Base-by-base conservation (phyloP, 352 stramenopile species). In the Phytopythium oedochilum region DNA sequence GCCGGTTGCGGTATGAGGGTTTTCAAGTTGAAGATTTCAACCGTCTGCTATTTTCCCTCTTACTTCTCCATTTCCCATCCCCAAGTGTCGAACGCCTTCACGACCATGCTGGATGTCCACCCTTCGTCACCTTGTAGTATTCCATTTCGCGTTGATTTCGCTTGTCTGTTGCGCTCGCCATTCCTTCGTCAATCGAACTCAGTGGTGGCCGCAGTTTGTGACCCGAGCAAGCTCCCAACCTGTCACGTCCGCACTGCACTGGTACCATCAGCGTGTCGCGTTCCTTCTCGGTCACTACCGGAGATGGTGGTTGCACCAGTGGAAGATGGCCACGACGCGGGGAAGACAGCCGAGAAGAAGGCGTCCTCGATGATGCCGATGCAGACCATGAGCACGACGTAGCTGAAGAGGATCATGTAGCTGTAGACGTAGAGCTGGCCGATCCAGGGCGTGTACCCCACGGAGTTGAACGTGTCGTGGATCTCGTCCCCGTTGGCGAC, bases 321-420 rank as follows among this genome's bases (percentile, higher is more conserved):
- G 2, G 23, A 3, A 4, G 23, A 34, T 2, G 77, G 75, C 77
- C 82, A 92, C 18, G 78, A 78, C 5, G 67, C 75, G 6, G 80
- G 80, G 55, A 88, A 90, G 22, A 86, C 78, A 31, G 83, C 78
- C 7, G 83, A 85, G 67, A 96, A 96, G 64, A 94, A 96, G 20
- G 84, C 78, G 59, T 96, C 83, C 63, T 96, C 86, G 46, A 94
- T 91, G 49, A 96, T 90, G 18, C 80, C 81, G 59, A 96, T 94
- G 67, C 84, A 94, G 12, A 95, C 84, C 78, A 94, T 95, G 26
- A 95, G 67, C 51, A 95, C 84, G 14, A 92, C 81, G 66, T 95
- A 95, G 58, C 86, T 94, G 62, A 95, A 96, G 10, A 95, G 68
- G 26, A 91, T 83, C 52, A 95, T 78, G 76, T 93, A 95, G 46